Base-by-base conservation (phyloP, 192 early-diverging fungal genomes). In the Umbelopsis vinacea region DNA sequence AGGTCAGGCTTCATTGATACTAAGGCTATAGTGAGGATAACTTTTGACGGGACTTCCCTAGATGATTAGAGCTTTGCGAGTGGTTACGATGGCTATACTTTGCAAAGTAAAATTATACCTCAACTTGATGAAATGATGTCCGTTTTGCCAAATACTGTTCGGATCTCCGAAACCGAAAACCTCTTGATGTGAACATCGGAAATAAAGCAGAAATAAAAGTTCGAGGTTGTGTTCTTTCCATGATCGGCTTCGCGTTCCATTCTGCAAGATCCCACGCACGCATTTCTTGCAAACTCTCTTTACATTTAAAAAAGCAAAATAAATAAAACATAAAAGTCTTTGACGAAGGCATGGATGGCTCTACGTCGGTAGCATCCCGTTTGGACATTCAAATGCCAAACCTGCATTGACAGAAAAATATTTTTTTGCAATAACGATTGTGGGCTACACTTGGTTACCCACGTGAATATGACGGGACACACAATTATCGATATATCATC, bases 171-270 rank as follows among this genome's bases (percentile, higher is more conserved):
- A 14, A 12, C 1, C 26, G 33, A 33, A 37, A 63, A 17, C 26
- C 33, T n/a, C n/a, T 63, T 63, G 57, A 63, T 63, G 57, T 63
- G 57, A 63, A 63, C 57, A 63, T 63, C 57, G 57, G 57, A 63
- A 63, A 63, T 26, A 63, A 63, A 38, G 57, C 57, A 63, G 57
- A 63, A 63, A 63, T 15, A 37, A 29, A 63, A 63, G 57, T 63
- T 63, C 57, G 57, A 63, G 57, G 57, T 37, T n/a, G 57, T 19
- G 26, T 54, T 63, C 57, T 35, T 63, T 63, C 57, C 11, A 63
- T 63, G 33, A 63, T 37, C 57, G 17, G 57, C 33, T 63, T 63
- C 57, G 57, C 57, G 57, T 63, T 63, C 57, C 57, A 63, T 63
- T 63, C 57, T 63, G 57, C 57, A 63, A 63, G 57, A 63, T 63